Conservation (phyloP, 2,329 filamentous ascomycete species). For the Neofusicoccum sp. region DNA sequence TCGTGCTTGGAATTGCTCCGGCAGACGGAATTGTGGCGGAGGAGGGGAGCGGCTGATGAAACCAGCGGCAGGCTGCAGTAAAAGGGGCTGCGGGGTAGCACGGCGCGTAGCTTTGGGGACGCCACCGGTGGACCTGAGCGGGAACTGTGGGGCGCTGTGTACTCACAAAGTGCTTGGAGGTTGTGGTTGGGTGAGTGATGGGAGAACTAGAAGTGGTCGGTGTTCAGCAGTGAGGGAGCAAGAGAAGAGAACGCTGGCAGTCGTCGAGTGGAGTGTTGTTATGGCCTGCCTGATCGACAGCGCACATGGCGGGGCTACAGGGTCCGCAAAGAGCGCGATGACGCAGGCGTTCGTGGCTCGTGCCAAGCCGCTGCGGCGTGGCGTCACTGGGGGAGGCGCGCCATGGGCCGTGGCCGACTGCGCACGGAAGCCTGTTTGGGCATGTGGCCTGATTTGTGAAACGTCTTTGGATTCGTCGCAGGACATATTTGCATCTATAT, state of each 20-base stretch:
- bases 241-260: background rate
- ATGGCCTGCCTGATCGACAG: conserved; percentile 12
- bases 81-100: conserved; percentile 13
- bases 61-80: background rate
- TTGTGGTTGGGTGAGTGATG: background rate
- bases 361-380: background rate
- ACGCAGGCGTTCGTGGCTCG: conserved; percentile 15
- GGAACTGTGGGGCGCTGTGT: background rate
- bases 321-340: background rate
- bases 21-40: background rate
- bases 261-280: background rate
- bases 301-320: background rate
- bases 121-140: background rate
- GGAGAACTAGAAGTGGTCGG: background rate
- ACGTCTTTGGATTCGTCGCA: background rate
- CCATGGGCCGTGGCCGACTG: background rate
- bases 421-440: conserved; percentile 4
- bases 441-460: conserved; percentile 10
- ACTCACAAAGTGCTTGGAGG: background rate
- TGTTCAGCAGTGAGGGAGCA: background rate
- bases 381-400: background rate
- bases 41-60: background rate
- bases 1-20: background rate
- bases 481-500: background rate
- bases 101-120: background rate